Conservation (phyloP, 1,139 yeast genomes). For the Candida buenavistaensis region DNA sequence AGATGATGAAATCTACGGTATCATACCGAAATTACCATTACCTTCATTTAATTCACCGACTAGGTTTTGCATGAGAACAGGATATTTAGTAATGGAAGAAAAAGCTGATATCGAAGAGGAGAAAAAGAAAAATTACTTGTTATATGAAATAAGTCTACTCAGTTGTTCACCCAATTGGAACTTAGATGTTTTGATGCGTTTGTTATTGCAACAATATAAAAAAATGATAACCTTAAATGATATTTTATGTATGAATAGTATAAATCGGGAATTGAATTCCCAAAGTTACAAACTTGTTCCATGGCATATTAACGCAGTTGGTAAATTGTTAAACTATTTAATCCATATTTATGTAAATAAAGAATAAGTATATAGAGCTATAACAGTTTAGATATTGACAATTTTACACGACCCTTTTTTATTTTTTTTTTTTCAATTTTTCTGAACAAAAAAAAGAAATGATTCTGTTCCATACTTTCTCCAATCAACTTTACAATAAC, state of each 20-base stretch:
- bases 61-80: constrained; percentile 70
- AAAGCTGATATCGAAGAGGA: constrained; percentile 5
- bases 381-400: no score
- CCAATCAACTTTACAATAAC: neutral
- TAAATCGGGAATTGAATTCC: constrained; percentile 18
- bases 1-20: constrained; percentile 60
- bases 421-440: constrained; percentile 3
- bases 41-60: constrained; percentile 71
- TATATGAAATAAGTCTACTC: constrained; percentile 61
- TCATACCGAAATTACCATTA: constrained; percentile 59
- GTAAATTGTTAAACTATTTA: constrained; percentile 56
- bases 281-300: constrained; percentile 47
- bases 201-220: constrained; percentile 66
- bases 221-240: constrained; percentile 56
- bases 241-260: constrained; percentile 34
- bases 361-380: constrained; percentile 13
- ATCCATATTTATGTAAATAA: constrained; percentile 44
- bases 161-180: constrained; percentile 70
- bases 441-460: neutral
- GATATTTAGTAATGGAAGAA: constrained; percentile 55
- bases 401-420: constrained; percentile 2
- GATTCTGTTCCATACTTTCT: neutral
- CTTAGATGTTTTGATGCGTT: constrained; percentile 55
- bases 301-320: constrained; percentile 83
- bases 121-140: constrained; percentile 23